A percentile compares a stretch with the other conserved stretches of the same genome.
phyloP scores from a whole-genome alignment of 306 rosid genomes.

The Prunus campanulata region DNA sequence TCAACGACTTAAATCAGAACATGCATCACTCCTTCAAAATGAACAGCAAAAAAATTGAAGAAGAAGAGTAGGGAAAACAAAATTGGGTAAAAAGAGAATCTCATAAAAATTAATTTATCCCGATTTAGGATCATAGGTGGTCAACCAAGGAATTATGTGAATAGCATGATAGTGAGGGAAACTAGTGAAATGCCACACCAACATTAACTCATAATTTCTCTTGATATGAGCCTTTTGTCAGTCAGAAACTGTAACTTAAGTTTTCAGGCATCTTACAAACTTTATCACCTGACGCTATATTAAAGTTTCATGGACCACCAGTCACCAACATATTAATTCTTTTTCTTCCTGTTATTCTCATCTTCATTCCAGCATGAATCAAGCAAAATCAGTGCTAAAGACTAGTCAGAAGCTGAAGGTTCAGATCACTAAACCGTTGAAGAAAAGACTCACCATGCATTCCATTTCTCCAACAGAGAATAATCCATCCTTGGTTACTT shows the following conservation, averaged over 20 bases:
- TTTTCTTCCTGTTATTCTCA: background rate
- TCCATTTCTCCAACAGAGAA: constrained; percentile 99
- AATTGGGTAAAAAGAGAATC: background rate
- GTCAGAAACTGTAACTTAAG: background rate
- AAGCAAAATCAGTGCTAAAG: constrained; percentile 13
- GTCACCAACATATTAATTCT: background rate
- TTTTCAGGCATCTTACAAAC: background rate
- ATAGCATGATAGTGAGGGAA: background rate
- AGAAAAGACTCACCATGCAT: constrained; percentile 83
- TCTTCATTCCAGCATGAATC: background rate
- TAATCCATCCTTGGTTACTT: constrained; percentile 95
- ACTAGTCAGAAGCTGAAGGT: constrained; percentile 11
- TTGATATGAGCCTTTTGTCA: background rate
- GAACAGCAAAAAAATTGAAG: constrained; percentile 1
- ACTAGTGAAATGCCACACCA: background rate
- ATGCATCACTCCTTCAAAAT: constrained; percentile 6
- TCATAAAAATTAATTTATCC: background rate
- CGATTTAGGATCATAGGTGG: background rate
- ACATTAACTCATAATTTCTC: background rate
- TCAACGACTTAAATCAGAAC: constrained; percentile 19
- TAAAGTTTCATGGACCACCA: constrained; percentile 7
- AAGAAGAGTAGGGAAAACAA: background rate
- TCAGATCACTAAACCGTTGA: constrained; percentile 11
- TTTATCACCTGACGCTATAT: background rate
- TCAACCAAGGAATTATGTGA: background rate